A percentile compares a stretch with the other conserved stretches of the same genome.
Conservation (phyloP, 257 asterid species). For the Solanum etuberosum region DNA sequence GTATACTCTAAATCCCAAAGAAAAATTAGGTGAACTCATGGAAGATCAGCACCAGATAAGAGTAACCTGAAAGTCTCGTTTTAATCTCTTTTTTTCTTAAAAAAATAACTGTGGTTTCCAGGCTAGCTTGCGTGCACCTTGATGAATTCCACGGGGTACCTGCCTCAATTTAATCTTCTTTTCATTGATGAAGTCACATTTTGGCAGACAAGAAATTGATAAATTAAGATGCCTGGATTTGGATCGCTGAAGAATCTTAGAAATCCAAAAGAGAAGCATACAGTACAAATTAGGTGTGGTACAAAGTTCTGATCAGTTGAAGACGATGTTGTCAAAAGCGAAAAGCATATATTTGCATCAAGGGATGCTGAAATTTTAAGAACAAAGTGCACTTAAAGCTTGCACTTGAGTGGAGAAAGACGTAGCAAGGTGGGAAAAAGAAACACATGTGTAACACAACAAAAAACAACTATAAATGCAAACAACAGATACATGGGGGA, state of each 20-base stretch:
- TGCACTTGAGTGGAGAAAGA: background rate
- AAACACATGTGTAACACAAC: background rate
- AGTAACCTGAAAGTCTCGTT: background rate
- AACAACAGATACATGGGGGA: background rate
- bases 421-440: background rate
- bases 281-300: background rate
- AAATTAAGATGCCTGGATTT: background rate
- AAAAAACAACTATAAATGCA: background rate
- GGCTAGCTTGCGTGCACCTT: background rate
- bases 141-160: background rate
- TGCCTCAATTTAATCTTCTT: background rate
- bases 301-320: background rate
- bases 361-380: background rate
- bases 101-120: background rate
- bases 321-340: background rate
- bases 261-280: background rate
- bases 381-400: background rate
- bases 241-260: background rate
- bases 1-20: background rate
- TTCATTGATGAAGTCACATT: background rate
- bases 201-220: background rate
- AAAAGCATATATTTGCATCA: background rate
- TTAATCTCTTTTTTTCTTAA: background rate
- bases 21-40: background rate
- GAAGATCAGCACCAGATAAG: background rate